Conservation (phyloP, 2,329 filamentous ascomycete genomes). For the Diaporthe citri region DNA sequence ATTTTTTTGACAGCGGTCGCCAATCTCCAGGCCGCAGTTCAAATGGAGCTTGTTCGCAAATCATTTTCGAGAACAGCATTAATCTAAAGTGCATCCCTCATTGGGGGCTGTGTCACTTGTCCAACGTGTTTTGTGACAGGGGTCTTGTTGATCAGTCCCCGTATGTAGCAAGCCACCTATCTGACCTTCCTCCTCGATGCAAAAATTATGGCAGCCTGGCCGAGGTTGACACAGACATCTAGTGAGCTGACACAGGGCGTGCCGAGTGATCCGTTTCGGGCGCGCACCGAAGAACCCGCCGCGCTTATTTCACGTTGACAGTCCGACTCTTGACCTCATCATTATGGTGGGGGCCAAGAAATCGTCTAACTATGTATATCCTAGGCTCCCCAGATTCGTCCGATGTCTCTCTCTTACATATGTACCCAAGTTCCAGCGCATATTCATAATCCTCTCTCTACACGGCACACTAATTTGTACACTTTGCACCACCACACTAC, state of each 20-base stretch:
- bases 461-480: not conserved
- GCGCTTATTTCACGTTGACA: not conserved
- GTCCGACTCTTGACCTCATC: constrained; percentile 17
- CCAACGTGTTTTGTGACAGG: constrained; percentile 6
- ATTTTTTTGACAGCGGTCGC: not conserved
- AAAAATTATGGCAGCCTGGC: not conserved
- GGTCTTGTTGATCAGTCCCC: constrained; percentile 15
- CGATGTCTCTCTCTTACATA: not conserved
- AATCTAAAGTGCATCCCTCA: constrained; percentile 13
- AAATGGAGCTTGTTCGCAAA: not conserved
- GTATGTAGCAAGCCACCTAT: constrained; percentile 6
- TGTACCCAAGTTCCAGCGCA: not conserved
- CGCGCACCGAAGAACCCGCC: constrained; percentile 21
- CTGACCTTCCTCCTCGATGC: constrained; percentile 11
- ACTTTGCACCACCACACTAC: not conserved
- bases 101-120: constrained; percentile 24
- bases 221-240: constrained; percentile 13
- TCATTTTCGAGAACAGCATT: not conserved
- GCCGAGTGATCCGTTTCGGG: constrained; percentile 27
- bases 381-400: constrained; percentile 3
- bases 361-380: constrained; percentile 11
- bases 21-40: not conserved
- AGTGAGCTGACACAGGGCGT: constrained; percentile 22
- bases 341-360: not conserved
- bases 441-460: too few species aligned